Evolutionary conservation across 1,284 basidiomycete species (phyloP), one percentile per base, ranked within the genome.

Genomic region (Trichosporon coremiiforme): DNA sequence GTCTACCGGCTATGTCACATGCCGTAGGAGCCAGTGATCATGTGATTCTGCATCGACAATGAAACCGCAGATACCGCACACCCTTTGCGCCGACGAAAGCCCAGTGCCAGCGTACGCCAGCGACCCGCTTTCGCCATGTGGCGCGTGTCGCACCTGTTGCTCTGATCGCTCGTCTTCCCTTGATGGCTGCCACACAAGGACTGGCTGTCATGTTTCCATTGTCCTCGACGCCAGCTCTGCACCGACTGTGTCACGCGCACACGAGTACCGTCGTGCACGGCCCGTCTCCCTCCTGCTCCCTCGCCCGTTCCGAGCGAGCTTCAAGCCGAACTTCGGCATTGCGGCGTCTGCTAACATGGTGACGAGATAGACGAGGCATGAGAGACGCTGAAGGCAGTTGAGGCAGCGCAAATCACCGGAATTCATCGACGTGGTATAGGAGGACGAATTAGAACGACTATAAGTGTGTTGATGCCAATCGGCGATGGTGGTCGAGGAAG

Each of bases 351-450:
- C 9, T 13, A 35, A 35, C 12, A 3, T 10, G 13, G 12, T 10
- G 36, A 38, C 36, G 36, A 38, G 36, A 38, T 38, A 38, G 13
- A 38, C 36, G 36, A 38, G 36, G 36, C 13, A 38, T 38, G 36
- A 13, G 36, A 38, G 36, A 10, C 36, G 36, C 25, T 25, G 25
- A 25, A 25, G 25, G 25, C 25, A 25, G 25, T 35, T 38, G 12
- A 10, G 45, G 13, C 10, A 20, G 15, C 50, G 22, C 50, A 53
- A 12, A 53, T 53, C 50, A 53, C 50, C 50, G 22, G 50, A 22
- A 53, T 53, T 7, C 50, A 53, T 53, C 50, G 50, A 53, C 50
- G 50, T 53, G 50, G 50, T 53, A 53, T 53, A 53, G 10, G 17
- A 25, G 22, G 50, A 53, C 50, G 50, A 53, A 53, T 53, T 53